phyloP scores from a whole-genome alignment of 129 eudicot genomes.

The Deinandra increscens region DNA sequence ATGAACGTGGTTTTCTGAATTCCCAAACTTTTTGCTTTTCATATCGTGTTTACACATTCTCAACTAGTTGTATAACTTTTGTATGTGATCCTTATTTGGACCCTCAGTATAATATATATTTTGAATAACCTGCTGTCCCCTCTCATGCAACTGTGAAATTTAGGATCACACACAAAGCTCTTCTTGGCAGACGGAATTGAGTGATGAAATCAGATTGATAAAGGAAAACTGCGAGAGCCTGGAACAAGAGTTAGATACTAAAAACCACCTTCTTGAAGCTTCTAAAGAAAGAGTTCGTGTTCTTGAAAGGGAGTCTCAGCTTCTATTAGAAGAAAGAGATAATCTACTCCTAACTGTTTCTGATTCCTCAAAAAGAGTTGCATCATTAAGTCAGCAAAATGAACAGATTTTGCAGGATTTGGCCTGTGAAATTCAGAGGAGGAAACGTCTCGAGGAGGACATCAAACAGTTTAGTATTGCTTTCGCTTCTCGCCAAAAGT shows the following conservation, averaged over 20 bases:
- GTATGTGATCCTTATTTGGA: neutral
- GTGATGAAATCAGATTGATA: constrained; percentile 54
- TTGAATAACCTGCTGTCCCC: neutral
- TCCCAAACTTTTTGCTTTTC: neutral
- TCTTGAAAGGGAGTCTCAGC: constrained; percentile 57
- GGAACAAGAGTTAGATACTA: constrained; percentile 52
- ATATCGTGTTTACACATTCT: neutral
- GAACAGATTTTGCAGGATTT: constrained; percentile 58
- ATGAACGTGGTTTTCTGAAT: neutral
- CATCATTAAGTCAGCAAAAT: constrained; percentile 48
- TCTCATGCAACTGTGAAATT: constrained; percentile 15
- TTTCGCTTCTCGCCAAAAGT: constrained; percentile 61
- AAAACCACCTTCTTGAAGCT: constrained; percentile 50
- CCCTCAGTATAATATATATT: neutral
- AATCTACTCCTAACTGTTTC: constrained; percentile 42
- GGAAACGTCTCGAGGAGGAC: constrained; percentile 70
- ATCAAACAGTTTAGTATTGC: constrained; percentile 57
- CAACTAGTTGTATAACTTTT: neutral
- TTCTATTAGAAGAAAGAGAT: constrained; percentile 66
- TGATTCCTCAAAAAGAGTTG: constrained; percentile 51
- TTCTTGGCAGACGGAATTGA: constrained; percentile 63
- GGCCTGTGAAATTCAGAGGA: constrained; percentile 48
- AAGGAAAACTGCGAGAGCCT: constrained; percentile 44
- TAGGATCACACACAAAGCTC: constrained; percentile 63
- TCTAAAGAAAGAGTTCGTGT: constrained; percentile 53